phyloP scores from a whole-genome alignment of 371 early-diverging fungal species.

The Syncephalis plumigaleata region DNA sequence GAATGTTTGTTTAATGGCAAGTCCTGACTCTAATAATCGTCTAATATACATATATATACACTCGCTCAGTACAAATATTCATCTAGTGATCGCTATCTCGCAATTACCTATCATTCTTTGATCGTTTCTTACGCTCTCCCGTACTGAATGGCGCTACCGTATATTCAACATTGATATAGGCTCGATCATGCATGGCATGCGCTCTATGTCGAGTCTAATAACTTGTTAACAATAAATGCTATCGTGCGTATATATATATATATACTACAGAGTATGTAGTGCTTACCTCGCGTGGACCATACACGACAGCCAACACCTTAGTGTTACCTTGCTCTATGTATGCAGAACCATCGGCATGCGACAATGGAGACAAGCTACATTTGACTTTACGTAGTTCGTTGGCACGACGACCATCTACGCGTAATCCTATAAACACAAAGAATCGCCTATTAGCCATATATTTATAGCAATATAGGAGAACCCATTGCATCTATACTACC shows the following conservation, averaged over 20 bases:
- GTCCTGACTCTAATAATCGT: constrained; percentile 69
- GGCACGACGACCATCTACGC: constrained; percentile 84
- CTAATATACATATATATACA: constrained; percentile 15
- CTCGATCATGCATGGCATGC: constrained; percentile 50
- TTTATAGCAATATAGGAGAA: no score
- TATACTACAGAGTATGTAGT: neutral
- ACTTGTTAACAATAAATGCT: neutral
- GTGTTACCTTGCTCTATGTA: constrained; percentile 94
- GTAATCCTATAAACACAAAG: constrained; percentile 36
- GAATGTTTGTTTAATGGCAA: constrained; percentile 78
- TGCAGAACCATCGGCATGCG: constrained; percentile 82
- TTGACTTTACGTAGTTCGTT: constrained; percentile 74
- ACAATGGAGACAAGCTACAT: constrained; percentile 58
- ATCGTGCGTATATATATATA: no score
- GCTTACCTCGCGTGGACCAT: constrained; percentile 86
- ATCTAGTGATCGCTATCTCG: no score
- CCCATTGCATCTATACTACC: constrained; percentile 12
- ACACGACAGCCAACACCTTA: constrained; percentile 77
- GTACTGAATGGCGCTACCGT: constrained; percentile 83
- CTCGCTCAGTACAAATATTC: neutral
- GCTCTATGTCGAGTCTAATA: constrained; percentile 35
- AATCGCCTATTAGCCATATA: neutral
- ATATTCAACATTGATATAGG: constrained; percentile 76
- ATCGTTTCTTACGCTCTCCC: constrained; percentile 66
- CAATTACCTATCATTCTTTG: constrained; percentile 64